Percentiles rank a stretch among this genome's conserved stretches.
phyloP scores from a whole-genome alignment of 2,329 filamentous ascomycete species.

The Botrytis deweyae region DNA sequence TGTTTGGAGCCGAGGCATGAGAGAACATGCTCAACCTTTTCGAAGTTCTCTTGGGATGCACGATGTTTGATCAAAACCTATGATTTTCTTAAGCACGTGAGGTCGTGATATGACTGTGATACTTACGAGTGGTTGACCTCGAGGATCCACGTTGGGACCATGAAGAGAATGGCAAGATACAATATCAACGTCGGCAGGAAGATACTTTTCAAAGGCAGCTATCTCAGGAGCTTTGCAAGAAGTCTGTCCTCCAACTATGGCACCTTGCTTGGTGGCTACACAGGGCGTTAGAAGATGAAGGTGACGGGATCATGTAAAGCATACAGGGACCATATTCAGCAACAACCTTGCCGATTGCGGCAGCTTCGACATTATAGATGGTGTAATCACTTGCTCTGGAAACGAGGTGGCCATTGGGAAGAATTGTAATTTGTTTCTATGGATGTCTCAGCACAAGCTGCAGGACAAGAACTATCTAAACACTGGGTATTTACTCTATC shows the following conservation, averaged over 20 bases:
- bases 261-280: constrained; percentile 86
- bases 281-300: constrained; percentile 26
- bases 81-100: constrained; percentile 6
- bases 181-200: constrained; percentile 87
- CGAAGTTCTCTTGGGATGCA: constrained; percentile 71
- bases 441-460: constrained; percentile 41
- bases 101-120: not conserved
- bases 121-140: constrained; percentile 79
- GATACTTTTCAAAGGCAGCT: constrained; percentile 82
- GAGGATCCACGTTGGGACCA: constrained; percentile 84
- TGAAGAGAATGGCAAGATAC: constrained; percentile 96
- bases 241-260: constrained; percentile 95
- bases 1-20: constrained; percentile 81
- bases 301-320: constrained; percentile 38
- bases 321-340: constrained; percentile 89
- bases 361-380: constrained; percentile 97
- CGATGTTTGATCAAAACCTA: constrained; percentile 87
- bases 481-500: constrained; percentile 71
- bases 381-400: constrained; percentile 97
- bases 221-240: constrained; percentile 98
- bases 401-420: constrained; percentile 91
- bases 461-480: constrained; percentile 36
- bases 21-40: constrained; percentile 77
- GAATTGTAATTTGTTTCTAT: constrained; percentile 83
- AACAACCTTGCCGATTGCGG: constrained; percentile 83